Conservation (phyloP, 176 grass and related monocot genomes). For the Cenchrus americanus region DNA sequence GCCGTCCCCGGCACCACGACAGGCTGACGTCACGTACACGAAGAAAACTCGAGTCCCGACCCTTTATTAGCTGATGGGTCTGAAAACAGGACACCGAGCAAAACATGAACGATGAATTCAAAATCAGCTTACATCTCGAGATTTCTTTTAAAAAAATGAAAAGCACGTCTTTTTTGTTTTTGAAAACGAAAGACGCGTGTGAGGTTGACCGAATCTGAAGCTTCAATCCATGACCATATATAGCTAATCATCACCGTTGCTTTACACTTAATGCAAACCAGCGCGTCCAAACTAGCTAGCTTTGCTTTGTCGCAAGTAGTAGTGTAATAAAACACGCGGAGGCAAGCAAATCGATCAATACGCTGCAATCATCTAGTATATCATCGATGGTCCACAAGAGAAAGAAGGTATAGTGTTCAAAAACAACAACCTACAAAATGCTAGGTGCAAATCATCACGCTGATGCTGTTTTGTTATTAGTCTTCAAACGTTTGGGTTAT, state of each 20-base stretch:
- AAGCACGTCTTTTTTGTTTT: too few relatives aligned
- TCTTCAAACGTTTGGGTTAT: neutral
- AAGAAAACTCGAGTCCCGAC: neutral
- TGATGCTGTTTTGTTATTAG: neutral
- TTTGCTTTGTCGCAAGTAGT: constrained; percentile 41
- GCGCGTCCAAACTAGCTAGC: neutral
- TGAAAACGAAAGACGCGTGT: neutral
- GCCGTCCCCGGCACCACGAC: neutral
- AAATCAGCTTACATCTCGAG: too few relatives aligned
- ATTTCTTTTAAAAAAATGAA: too few relatives aligned
- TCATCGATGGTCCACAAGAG: neutral
- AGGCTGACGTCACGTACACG: neutral
- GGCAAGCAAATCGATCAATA: neutral
- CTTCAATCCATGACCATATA: neutral
- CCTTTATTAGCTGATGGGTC: neutral
- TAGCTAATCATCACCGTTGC: constrained; percentile 42
- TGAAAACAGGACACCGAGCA: neutral
- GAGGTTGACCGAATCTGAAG: constrained; percentile 21
- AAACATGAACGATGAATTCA: neutral
- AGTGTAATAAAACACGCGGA: neutral
- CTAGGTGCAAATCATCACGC: neutral
- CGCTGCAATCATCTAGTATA: neutral
- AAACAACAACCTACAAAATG: constrained; percentile 10
- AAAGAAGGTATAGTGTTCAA: neutral
- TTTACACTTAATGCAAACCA: constrained; percentile 31